Evolutionary conservation across 139 green algal genomes (phyloP), one percentile per base, ranked within the genome.

Genomic region (Chlamydomonas urium): DNA sequence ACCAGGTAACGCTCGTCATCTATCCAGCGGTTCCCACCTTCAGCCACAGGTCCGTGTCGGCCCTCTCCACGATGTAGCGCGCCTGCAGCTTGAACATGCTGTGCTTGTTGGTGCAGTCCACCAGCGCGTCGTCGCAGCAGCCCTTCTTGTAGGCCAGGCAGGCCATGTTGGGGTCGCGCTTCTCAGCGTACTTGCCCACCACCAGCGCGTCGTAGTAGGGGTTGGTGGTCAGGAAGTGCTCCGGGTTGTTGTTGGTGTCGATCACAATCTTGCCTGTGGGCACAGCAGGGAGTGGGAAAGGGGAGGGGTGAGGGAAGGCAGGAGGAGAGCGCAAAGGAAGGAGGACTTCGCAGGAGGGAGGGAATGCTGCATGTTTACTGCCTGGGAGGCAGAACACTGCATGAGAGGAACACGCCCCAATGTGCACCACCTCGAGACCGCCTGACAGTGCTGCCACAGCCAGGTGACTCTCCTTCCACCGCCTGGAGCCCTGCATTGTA

Each of bases 151-250:
- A 98, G 29, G 89, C 75, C 34, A 98, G 89, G 77, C 94, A 97
- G 1, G 96, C 95, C 58, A 99, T 79, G 71, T 92, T 92, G 66
- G 96, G 96, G 85, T 99, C 96, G 28, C 96, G 88, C 87, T 96
- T 97, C 89, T 99, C 96, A 24, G 92, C 96, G 84, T 98, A 98
- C 62, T 77, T 81, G 58, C 75, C 75, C 2, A 81, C 69, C 26
- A 72, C 62, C 38, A 91, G 75, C n/a, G 84, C 90, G 81, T 99
- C 90, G 73, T 99, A 99, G 90, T 97, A 98, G 38, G 96, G 94
- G 85, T 99, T 99, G 79, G 95, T 98, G 58, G 89, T 97, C 23
- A 99, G 85, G 91, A 99, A 99, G 86, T 99, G 96, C 85, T 99
- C 96, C 1, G 96, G 95, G 87, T 99, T 99, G 86, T 98, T 98